phyloP scores from a whole-genome alignment of 2,329 filamentous ascomycete genomes.

The Plectosphaerella cucumerina region DNA sequence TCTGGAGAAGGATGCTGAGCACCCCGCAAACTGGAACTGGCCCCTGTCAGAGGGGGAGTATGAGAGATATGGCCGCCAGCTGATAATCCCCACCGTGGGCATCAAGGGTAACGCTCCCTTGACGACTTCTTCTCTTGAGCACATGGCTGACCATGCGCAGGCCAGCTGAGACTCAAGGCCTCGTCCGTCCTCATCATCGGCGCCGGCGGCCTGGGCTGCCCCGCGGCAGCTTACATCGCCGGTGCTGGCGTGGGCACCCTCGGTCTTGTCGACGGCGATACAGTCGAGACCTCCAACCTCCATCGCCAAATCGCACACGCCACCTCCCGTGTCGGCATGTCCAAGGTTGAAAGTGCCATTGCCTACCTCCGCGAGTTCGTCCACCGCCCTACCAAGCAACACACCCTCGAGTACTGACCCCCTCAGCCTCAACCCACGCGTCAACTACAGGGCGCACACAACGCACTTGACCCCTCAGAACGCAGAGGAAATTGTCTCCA shows the following conservation, averaged over 20 bases:
- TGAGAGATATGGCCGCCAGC: conserved; percentile 80
- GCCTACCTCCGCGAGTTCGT: conserved; percentile 51
- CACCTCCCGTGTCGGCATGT: conserved; percentile 64
- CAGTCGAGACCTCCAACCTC: conserved; percentile 84
- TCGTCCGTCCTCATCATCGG: conserved; percentile 78
- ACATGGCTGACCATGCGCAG: conserved; percentile 33
- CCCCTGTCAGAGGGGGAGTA: conserved; percentile 72
- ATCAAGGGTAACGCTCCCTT: conserved; percentile 54
- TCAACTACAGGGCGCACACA: conserved; percentile 59
- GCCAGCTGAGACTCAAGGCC: conserved; percentile 69
- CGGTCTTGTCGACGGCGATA: conserved; percentile 83
- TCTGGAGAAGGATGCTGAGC: conserved; percentile 7
- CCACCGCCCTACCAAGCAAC: background rate
- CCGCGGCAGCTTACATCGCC: conserved; percentile 87
- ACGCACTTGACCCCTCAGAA: conserved; percentile 65
- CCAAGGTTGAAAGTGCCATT: conserved; percentile 77
- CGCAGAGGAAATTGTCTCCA: conserved; percentile 59
- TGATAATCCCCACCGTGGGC: conserved; percentile 81
- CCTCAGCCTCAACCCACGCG: conserved; percentile 65
- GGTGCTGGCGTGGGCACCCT: conserved; percentile 82
- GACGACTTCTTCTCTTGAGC: background rate
- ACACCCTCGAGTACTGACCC: conserved; percentile 2
- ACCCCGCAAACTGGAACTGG: conserved; percentile 48
- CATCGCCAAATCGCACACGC: conserved; percentile 87
- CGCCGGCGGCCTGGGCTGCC: conserved; percentile 85